Percentiles rank a stretch among this genome's conserved stretches.
Conservation (phyloP, 768 basidiomycete species). For the Amanita subjunquillea region DNA sequence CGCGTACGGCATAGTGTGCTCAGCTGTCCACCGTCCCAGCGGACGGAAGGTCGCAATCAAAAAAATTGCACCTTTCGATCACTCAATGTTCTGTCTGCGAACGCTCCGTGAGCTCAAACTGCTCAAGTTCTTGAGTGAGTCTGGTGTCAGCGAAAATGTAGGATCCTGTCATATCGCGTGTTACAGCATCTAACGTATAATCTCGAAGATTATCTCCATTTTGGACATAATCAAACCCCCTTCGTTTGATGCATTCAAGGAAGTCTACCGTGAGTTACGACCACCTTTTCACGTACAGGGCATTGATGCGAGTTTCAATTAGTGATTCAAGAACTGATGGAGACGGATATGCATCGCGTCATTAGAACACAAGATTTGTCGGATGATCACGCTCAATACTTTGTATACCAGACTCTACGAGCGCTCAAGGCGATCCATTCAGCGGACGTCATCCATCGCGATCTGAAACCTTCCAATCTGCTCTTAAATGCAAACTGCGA, state of each 20-base stretch:
- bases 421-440: conserved; percentile 95
- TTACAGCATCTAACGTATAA: background rate
- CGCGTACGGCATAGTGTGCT: conserved; percentile 93
- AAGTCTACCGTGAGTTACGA: conserved; percentile 57
- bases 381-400: conserved; percentile 93
- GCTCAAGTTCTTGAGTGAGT: conserved; percentile 76
- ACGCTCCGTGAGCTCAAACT: conserved; percentile 86
- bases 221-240: conserved; percentile 81
- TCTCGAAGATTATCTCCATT: conserved; percentile 71
- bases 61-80: conserved; percentile 92
- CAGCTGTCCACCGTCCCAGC: conserved; percentile 79
- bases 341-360: conserved; percentile 95
- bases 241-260: conserved; percentile 75
- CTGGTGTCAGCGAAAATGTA: conserved; percentile 85
- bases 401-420: conserved; percentile 89
- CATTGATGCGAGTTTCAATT: conserved; percentile 1
- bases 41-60: conserved; percentile 94
- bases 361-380: conserved; percentile 92
- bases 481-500: conserved; percentile 98
- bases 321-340: conserved; percentile 92
- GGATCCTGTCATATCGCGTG: conserved; percentile 10
- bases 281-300: conserved; percentile 1
- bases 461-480: conserved; percentile 95
- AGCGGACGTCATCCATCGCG: conserved; percentile 92
- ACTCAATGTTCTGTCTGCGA: conserved; percentile 87